A percentile compares a stretch with the other conserved stretches of the same genome.
phyloP scores from a whole-genome alignment of 805 yeast species.

The Starmerella bombicola region DNA sequence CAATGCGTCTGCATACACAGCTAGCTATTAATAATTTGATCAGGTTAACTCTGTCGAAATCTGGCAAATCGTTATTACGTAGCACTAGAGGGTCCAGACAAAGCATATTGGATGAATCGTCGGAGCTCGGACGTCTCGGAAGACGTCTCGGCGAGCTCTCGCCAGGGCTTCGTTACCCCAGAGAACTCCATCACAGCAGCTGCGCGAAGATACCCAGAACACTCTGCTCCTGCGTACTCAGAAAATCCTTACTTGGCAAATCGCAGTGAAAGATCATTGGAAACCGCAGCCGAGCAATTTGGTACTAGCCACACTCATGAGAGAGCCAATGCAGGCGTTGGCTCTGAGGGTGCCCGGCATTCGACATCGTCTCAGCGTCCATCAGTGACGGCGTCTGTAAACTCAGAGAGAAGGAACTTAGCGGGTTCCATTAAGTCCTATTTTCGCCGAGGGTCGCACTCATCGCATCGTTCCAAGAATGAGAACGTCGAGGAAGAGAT shows the following conservation, averaged over 20 bases:
- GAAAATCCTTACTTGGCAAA: constrained; percentile 5
- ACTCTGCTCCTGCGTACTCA: constrained; percentile 1
- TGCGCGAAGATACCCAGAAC: neutral
- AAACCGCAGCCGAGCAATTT: no score
- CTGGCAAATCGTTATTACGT: no score
- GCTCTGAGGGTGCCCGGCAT: no score
- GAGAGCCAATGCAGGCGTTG: no score
- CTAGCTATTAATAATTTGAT: no score
- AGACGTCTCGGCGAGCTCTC: neutral
- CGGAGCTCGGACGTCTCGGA: neutral
- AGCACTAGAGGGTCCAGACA: no score
- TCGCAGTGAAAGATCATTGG: no score
- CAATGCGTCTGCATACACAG: no score
- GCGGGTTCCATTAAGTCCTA: neutral
- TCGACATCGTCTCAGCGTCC: no score
- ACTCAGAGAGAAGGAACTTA: neutral
- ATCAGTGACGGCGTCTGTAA: neutral
- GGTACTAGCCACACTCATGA: no score
- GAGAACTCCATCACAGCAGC: neutral
- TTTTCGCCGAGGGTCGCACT: constrained; percentile 1
- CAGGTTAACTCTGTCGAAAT: no score
- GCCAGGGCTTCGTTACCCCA: constrained; percentile 1
- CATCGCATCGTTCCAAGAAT: neutral
- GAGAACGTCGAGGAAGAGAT: neutral
- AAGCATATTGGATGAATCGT: no score